Evolutionary conservation across 177 flowering plant species (phyloP), one percentile per base, ranked within the genome.

Genomic region (Vitis hybrid): DNA sequence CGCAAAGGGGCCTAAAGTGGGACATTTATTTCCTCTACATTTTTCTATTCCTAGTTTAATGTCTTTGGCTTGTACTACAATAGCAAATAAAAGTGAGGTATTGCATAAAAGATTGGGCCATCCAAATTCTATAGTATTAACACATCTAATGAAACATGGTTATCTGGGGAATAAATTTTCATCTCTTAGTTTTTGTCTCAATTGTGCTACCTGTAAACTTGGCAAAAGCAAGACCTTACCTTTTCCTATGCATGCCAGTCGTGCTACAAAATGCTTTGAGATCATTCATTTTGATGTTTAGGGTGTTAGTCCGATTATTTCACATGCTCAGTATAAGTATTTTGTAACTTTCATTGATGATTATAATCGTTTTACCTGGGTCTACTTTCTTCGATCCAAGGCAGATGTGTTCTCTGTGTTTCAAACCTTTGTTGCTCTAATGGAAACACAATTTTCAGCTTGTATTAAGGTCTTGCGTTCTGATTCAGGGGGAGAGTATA

Each of bases 1-100:
- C 16, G 56, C 55, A 19, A 71, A 48, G 68, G 66, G 65, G 61
- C 62, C 66, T 66, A 72, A 67, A 72, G 67, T 72, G 15, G 70
- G 66, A 59, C 10, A 56, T 8, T 18, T 72, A 22, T 72, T 61
- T 72, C 75, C 57, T n/a, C 5, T 72, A 11, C 22, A 51, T 8
- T 51, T 72, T 29, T 29, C 66, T 60, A 8, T 55, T 51, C 16
- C 60, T 61, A 16, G 12, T 51, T 1, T 60, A 13, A 6, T 52
- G 18, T 70, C 62, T 62, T 45, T 69, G 14, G 66, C 62, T 57
- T 71, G 56, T 63, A 55, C 0, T 70, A 52, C 14, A 53, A 8
- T 70, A 10, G 0, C 8, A 1, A 53, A 39, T 55, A 45, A 33
- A 3, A 10, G 64, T 68, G 5, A 58, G 14, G 49, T 58, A 18